Evolutionary conservation across 306 rosid genomes (phyloP).

Genomic region (Inga oerstediana): DNA sequence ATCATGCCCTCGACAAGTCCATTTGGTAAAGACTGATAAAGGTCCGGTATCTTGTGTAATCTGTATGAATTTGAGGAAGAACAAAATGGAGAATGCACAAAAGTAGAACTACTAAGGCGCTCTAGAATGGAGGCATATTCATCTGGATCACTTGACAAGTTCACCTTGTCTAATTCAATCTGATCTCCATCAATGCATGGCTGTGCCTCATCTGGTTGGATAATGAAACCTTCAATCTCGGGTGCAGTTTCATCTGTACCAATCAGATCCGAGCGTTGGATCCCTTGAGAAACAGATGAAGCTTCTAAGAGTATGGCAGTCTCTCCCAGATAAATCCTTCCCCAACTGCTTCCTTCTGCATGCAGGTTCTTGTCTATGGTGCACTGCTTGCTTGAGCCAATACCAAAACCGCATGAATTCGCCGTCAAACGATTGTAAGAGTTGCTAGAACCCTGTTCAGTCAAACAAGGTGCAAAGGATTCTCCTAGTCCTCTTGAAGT

Average conservation of each 20-base stretch:
- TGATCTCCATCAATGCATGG: conserved; percentile 45
- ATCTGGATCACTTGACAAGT: conserved; percentile 42
- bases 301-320: conserved; percentile 35
- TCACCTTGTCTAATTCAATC: conserved; percentile 50
- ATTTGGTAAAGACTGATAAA: conserved; percentile 60
- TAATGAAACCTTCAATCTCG: conserved; percentile 70
- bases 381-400: conserved; percentile 36
- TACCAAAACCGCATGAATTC: conserved; percentile 26
- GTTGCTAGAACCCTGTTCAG: conserved; percentile 29
- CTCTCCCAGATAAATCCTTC: conserved; percentile 39
- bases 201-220: conserved; percentile 58
- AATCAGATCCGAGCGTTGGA: conserved; percentile 43
- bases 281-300: conserved; percentile 46
- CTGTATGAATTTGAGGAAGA: conserved; percentile 52
- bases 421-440: conserved; percentile 23
- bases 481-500: conserved; percentile 27
- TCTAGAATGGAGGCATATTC: conserved; percentile 58
- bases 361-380: conserved; percentile 37
- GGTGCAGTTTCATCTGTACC: conserved; percentile 57
- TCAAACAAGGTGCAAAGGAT: conserved; percentile 35
- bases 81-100: conserved; percentile 57
- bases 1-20: conserved; percentile 69
- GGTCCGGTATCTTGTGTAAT: conserved; percentile 39
- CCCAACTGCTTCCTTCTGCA: conserved; percentile 42
- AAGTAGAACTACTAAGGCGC: conserved; percentile 63